Evolutionary conservation across 1,284 basidiomycete genomes (phyloP), one percentile per base, ranked within the genome.

Genomic region (Cystobasidiaceae sp.): DNA sequence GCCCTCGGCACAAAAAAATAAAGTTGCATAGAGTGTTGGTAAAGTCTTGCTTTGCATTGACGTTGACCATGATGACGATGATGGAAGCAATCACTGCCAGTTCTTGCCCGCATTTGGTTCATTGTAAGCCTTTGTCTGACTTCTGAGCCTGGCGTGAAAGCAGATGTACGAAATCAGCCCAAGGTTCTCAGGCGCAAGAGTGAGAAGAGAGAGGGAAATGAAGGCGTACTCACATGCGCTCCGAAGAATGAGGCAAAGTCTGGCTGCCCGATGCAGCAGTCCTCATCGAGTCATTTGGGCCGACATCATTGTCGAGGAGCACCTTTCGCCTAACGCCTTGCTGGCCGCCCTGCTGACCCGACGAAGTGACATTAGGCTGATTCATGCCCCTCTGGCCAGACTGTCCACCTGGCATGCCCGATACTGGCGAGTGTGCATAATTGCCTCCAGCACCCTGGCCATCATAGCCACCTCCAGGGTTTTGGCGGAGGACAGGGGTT

Each of bases 81-180:
- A n/a, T n/a, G n/a, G n/a, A n/a, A n/a, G n/a, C n/a, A n/a, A n/a
- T n/a, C n/a, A n/a, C n/a, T 30, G 15, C 17, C 37, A 44, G 15
- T 39, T 39, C 21, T 43, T 49, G 27, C 30, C 11, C 6, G 30
- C 52, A 23, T 43, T 56, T 13, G 61, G 61, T 9, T 64, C 61
- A 39, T 64, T 51, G 17, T 64, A 50, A 25, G 61, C 61, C 52
- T 64, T 64, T 2, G 61, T 64, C 41, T 64, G 61, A n/a, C 46
- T 51, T 55, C 61, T 45, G 32, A 64, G 61, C 61, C 60, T 62
- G 39, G 4, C 43, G 43, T 17, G 4, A 7, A 5, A 49, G 6
- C 21, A 49, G 7, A 17, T n/a, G n/a, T n/a, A n/a, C n/a, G n/a
- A n/a, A n/a, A n/a, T n/a, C n/a, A n/a, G n/a, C n/a, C n/a, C n/a